Conservation (phyloP, 2,329 filamentous ascomycete species). For the Leptographium flavum region DNA sequence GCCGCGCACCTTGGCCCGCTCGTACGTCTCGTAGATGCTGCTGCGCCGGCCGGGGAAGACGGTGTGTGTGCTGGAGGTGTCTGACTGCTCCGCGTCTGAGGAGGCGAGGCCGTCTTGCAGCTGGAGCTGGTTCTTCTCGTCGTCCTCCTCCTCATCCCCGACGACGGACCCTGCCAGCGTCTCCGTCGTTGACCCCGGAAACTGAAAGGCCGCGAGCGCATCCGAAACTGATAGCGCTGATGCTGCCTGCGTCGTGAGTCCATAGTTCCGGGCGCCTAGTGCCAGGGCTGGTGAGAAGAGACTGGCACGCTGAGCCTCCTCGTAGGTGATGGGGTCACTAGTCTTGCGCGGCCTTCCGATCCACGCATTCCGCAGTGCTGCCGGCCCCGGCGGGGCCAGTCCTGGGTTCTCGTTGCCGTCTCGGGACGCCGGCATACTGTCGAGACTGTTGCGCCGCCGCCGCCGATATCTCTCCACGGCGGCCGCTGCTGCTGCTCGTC, state of each 20-base stretch:
- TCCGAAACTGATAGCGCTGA: background rate
- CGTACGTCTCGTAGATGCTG: slow-evolving; percentile 2
- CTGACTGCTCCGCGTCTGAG: too few relatives aligned
- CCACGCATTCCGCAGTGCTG: background rate
- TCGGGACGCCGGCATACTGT: background rate
- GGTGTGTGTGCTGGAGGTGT: background rate
- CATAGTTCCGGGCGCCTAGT: background rate
- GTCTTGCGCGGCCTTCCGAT: background rate
- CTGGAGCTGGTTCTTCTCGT: background rate
- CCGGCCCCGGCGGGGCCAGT: too few relatives aligned
- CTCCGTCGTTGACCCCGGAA: background rate
- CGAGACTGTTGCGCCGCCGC: background rate
- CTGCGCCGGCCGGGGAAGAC: background rate
- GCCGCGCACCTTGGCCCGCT: slow-evolving; percentile 5
- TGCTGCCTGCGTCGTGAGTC: background rate
- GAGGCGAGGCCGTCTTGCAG: too few relatives aligned
- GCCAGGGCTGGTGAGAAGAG: background rate
- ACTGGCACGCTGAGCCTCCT: background rate
- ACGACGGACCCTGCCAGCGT: background rate
- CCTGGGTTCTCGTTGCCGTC: too few relatives aligned
- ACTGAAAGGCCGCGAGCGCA: background rate
- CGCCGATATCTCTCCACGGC: background rate
- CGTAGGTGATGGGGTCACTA: background rate
- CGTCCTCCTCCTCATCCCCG: background rate
- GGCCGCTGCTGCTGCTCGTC: background rate